Conservation (phyloP, 345 rosid species). For the Camelina laxa region DNA sequence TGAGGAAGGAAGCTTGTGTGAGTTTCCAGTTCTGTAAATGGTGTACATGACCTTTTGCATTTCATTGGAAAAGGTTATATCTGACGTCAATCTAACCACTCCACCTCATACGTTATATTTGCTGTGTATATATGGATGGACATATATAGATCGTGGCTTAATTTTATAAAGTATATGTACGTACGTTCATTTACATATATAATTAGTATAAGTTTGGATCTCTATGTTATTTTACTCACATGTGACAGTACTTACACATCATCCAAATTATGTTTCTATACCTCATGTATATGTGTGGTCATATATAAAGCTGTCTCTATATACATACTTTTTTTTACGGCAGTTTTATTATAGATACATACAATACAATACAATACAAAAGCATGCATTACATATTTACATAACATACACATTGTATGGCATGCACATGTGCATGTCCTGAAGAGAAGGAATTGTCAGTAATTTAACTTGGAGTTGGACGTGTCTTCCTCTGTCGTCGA, state of each 20-base stretch:
- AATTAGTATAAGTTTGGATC: not conserved
- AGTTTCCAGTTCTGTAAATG: slow-evolving; percentile 6
- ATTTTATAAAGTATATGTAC: not conserved
- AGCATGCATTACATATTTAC: not conserved
- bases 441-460: slow-evolving; percentile 21
- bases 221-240: not conserved
- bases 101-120: slow-evolving; percentile 3
- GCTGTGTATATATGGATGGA: slow-evolving; percentile 12
- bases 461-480: slow-evolving; percentile 6
- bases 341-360: not conserved
- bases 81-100: slow-evolving; percentile 36
- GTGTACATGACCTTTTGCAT: not conserved
- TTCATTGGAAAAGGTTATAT: slow-evolving; percentile 16
- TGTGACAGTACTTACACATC: not conserved
- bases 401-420: not conserved
- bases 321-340: no score
- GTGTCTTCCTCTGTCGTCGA: slow-evolving; percentile 11
- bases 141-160: not conserved
- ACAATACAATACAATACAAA: not conserved
- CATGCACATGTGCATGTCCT: slow-evolving; percentile 24
- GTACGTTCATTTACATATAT: not conserved
- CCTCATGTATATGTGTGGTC: not conserved
- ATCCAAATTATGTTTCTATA: slow-evolving; percentile 11
- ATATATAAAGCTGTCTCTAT: not conserved
- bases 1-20: slow-evolving; percentile 18